Evolutionary conservation across 2,329 filamentous ascomycete species (phyloP).

Genomic region (Nigrospora sphaerica): DNA sequence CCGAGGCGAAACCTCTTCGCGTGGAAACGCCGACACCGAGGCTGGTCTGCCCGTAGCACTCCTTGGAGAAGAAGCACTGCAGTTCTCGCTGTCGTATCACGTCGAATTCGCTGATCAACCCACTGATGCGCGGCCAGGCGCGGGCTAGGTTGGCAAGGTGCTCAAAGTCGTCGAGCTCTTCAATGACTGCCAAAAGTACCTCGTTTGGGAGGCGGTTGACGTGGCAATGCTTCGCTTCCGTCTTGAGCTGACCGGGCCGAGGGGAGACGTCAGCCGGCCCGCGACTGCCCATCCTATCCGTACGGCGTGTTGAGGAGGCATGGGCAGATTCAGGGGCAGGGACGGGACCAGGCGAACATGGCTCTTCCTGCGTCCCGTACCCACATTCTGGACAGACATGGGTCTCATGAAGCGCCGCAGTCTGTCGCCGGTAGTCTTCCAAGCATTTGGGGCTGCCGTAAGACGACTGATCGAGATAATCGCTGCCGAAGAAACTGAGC

Average conservation of each 20-base stretch:
- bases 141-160: conserved; percentile 28
- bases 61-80: conserved; percentile 39
- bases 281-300: too few relatives aligned
- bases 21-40: conserved; percentile 35
- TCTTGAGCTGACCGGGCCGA: neutral
- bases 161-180: conserved; percentile 24
- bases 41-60: conserved; percentile 25
- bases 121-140: conserved; percentile 27
- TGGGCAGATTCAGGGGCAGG: too few relatives aligned
- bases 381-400: too few relatives aligned
- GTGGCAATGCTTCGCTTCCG: neutral
- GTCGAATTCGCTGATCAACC: conserved; percentile 25
- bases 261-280: neutral
- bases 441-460: conserved; percentile 3
- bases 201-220: conserved; percentile 31
- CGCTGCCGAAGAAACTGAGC: conserved; percentile 44
- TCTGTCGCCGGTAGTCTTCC: too few relatives aligned
- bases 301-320: too few relatives aligned
- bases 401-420: too few relatives aligned
- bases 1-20: conserved; percentile 27
- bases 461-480: conserved; percentile 32
- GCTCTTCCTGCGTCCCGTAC: too few relatives aligned
- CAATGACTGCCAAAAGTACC: conserved; percentile 26
- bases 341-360: too few relatives aligned
- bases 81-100: conserved; percentile 34